Conservation (phyloP, 306 rosid species). For the Rubus parviflorus region DNA sequence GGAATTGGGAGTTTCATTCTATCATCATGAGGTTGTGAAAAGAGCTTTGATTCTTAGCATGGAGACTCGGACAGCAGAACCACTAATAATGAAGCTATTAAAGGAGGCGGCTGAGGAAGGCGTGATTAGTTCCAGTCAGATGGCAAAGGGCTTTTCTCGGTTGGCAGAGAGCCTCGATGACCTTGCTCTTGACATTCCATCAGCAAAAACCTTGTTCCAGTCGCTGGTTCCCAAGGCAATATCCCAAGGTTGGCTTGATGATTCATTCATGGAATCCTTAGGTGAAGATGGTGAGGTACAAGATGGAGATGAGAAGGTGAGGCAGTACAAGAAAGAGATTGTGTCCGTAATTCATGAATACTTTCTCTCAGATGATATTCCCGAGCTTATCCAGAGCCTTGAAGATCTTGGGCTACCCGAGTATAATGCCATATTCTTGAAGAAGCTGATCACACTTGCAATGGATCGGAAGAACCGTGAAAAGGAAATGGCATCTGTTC, state of each 20-base stretch:
- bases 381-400: conserved; percentile 86
- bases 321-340: conserved; percentile 75
- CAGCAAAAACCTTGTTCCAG: conserved; percentile 64
- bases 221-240: conserved; percentile 75
- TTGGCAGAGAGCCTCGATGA: conserved; percentile 92
- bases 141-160: conserved; percentile 92
- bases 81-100: conserved; percentile 59
- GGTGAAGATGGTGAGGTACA: conserved; percentile 57
- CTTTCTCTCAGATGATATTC: conserved; percentile 92
- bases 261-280: conserved; percentile 56
- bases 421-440: conserved; percentile 80
- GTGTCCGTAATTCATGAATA: conserved; percentile 91
- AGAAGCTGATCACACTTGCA: conserved; percentile 90
- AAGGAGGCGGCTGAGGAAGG: conserved; percentile 98
- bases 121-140: conserved; percentile 91
- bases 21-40: conserved; percentile 98
- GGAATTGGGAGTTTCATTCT: conserved; percentile 90
- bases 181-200: conserved; percentile 96
- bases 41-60: conserved; percentile 83
- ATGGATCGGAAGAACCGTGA: conserved; percentile 97
- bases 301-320: conserved; percentile 59
- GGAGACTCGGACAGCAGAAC: conserved; percentile 76
- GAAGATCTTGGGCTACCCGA: conserved; percentile 84
- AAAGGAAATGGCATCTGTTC: conserved; percentile 98
- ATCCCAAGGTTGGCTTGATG: conserved; percentile 94